Conservation (phyloP, 2,329 filamentous ascomycete genomes). For the Colletotrichum tamarilloi region DNA sequence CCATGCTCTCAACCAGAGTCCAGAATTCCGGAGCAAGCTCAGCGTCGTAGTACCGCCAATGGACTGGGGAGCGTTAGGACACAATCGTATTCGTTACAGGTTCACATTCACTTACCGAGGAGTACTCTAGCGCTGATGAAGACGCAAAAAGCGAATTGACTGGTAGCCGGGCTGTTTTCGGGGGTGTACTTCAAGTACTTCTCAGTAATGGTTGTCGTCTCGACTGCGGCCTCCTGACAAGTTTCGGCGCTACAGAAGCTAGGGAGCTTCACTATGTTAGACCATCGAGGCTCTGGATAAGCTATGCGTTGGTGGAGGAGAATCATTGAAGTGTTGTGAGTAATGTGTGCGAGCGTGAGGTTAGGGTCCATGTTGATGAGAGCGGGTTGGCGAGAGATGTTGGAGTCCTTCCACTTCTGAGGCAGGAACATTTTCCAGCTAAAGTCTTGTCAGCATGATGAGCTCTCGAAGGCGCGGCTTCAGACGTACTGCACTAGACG, state of each 20-base stretch:
- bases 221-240: slow-evolving; percentile 56
- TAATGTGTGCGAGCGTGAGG: slow-evolving; percentile 59
- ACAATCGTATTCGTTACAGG: no score
- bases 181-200: slow-evolving; percentile 56
- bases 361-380: slow-evolving; percentile 57
- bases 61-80: slow-evolving; percentile 36
- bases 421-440: slow-evolving; percentile 57
- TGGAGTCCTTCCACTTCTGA: slow-evolving; percentile 53
- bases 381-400: slow-evolving; percentile 40
- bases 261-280: slow-evolving; percentile 49
- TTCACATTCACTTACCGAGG: slow-evolving; percentile 37
- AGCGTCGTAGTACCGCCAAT: slow-evolving; percentile 42
- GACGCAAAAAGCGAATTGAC: slow-evolving; percentile 58
- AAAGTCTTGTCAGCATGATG: neutral
- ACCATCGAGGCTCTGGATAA: slow-evolving; percentile 48
- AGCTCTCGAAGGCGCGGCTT: no score
- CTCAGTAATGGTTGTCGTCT: slow-evolving; percentile 56
- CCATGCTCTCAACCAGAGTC: slow-evolving; percentile 42
- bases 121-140: slow-evolving; percentile 58
- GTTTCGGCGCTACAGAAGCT: slow-evolving; percentile 60
- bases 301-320: slow-evolving; percentile 60
- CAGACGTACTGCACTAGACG: slow-evolving; percentile 52
- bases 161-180: slow-evolving; percentile 40
- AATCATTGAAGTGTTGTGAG: slow-evolving; percentile 62
- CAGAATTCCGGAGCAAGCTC: slow-evolving; percentile 41